Base-by-base conservation (phyloP, 2,329 filamentous ascomycete species). In the Xylariomycetidae sp. region DNA sequence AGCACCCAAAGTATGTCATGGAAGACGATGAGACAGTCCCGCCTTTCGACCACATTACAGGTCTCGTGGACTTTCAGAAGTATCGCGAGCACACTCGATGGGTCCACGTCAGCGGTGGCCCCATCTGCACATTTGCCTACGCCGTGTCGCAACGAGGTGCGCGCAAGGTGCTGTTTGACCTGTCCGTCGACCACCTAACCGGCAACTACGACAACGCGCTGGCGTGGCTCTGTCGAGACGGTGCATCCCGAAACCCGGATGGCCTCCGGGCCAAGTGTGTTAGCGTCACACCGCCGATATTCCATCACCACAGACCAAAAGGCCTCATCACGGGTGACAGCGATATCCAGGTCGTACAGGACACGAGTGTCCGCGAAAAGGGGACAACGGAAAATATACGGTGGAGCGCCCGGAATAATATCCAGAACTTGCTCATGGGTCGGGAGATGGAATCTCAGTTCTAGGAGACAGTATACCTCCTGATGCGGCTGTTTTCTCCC, bases 301-400 rank as follows among this genome's bases (percentile, higher is more conserved):
- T 58, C 28, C 55, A 55, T 33, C 51, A 59, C 37, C 54, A 58
- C 37, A 51, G 50, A 16, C 48, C 52, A 2, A 53, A 48, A 15
- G 54, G 50, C 9, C 23, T 34, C 2, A 30, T 51, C 2, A 8
- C 20, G 8, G n/a, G n/a, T n/a, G n/a, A n/a, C n/a, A 48, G 44
- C 10, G 56, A 61, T 23, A 57, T 50, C 35, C 52, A 58, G 36
- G 58, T 59, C 8, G 48, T 56, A 32, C 40, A 36, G 1, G 40
- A 44, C 3, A 37, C 40, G 1, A n/a, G n/a, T n/a, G n/a, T n/a
- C n/a, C n/a, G n/a, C n/a, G 46, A 59, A 32, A 59, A 53, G 28
- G 56, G 51, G 0, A 42, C 33, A n/a, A 59, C 54, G 4, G 55
- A 58, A 35, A 57, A 57, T 20, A 56, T 61, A 19, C 45, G 59